Evolutionary conservation across 352 stramenopile genomes (phyloP).

Genomic region (Achlya hypogyna): DNA sequence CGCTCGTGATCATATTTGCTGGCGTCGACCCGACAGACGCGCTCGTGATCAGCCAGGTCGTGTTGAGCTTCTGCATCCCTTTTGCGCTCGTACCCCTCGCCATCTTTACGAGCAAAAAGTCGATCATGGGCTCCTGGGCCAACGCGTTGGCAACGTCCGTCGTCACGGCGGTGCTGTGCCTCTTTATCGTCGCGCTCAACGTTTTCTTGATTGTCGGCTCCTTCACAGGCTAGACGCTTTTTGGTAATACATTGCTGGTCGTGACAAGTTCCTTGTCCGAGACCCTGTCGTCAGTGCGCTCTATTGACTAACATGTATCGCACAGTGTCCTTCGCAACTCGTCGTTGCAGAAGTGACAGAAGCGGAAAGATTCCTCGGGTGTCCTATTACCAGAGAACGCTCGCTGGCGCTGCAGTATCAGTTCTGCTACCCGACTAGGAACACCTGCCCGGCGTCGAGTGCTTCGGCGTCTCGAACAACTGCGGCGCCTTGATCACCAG

Average conservation of each 20-base stretch:
- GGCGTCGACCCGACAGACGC: conserved; percentile 14
- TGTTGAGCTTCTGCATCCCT: conserved; percentile 20
- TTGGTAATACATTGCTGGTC: no score
- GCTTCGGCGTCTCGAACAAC: conserved; percentile 67
- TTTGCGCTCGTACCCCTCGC: conserved; percentile 18
- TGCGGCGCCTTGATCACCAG: conserved; percentile 69
- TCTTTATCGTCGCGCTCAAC: conserved; percentile 14
- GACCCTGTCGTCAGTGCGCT: no score
- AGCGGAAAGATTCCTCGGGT: no score
- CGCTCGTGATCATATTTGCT: conserved; percentile 10
- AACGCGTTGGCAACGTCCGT: background rate
- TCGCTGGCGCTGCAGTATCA: conserved; percentile 59
- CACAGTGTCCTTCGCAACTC: no score
- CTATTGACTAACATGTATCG: no score
- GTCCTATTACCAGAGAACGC: no score
- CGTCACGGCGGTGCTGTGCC: conserved; percentile 7
- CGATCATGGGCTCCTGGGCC: conserved; percentile 19
- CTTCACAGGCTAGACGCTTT: no score
- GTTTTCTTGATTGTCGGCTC: conserved; percentile 6
- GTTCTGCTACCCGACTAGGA: conserved; percentile 64
- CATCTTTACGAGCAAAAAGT: conserved; percentile 7
- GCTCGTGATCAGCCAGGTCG: conserved; percentile 21
- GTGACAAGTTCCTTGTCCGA: no score
- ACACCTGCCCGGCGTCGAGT: conserved; percentile 39
- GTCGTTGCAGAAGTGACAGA: no score